Evolutionary conservation across 1,139 yeast species (phyloP), one percentile per base, ranked within the genome.

Genomic region (Geotrichum carabidarum): DNA sequence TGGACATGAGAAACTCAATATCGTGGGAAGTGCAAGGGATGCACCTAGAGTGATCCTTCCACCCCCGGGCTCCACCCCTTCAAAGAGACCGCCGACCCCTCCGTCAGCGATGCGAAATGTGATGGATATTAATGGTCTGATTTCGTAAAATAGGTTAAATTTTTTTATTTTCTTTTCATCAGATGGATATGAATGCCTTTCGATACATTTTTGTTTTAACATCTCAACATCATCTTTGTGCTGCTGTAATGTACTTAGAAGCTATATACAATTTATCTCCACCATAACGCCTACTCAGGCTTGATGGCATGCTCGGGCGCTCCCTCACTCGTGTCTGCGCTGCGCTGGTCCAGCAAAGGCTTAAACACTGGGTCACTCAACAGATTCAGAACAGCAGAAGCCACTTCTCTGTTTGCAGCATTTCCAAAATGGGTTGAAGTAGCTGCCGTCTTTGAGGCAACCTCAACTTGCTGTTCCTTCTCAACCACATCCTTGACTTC

Each of bases 341-440:
- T 54, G 9, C 56, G 11, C 40, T 44, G 41, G 34, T 65, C 63
- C 50, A 63, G 58, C 53, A 63, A 59, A n/a, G 65, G 61, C 55
- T 62, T 67, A 72, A 88, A 88, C 11, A 81, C 76, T 17, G 84
- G 84, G 61, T 80, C 83, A 44, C 79, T 73, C 68, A 89, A 79
- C 64, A 89, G 75, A 64, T 86, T 91, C 63, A 82, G 71, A 18
- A 88, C 95, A 68, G 85, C 86, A 58, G 75, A 72, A 51, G 90
- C 85, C 44, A 87, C 83, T 31, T 85, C 83, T 60, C 82, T 85
- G 58, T 77, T 75, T 40, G 75, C 65, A 38, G 63, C 58, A 30
- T 69, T 68, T 37, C 63, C 61, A 32, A 54, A 38, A 36, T 40
- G 51, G 14, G 49, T 41, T 9, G 34, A 41, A 14, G 43, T 51